phyloP scores from a whole-genome alignment of 331 rosid genomes.

The Malus hybrid region DNA sequence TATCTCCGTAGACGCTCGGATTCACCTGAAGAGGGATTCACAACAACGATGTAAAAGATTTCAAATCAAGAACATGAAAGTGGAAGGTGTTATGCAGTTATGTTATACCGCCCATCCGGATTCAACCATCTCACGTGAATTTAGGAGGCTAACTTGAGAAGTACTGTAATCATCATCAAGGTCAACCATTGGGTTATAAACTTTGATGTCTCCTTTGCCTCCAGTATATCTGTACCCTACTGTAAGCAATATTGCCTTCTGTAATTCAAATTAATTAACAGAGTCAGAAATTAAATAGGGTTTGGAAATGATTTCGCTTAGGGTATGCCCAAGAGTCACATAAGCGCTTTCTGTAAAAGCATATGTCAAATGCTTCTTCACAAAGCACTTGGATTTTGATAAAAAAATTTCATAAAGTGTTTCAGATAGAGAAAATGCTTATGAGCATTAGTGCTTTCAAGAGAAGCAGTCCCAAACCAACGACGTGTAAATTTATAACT shows the following conservation, averaged over 20 bases:
- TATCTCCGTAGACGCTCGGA: conserved; percentile 52
- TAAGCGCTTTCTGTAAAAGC: no score
- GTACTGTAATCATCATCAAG: conserved; percentile 45
- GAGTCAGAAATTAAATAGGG: no score
- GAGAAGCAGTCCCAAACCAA: no score
- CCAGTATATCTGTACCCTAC: conserved; percentile 38
- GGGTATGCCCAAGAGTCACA: no score
- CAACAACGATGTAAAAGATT: no score
- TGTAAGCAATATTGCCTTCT: conserved; percentile 45
- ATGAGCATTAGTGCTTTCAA: no score
- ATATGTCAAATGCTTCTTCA: no score
- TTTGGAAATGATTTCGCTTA: no score
- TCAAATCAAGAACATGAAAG: neutral
- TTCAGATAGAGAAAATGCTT: no score
- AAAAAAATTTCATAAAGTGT: no score
- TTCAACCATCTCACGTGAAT: conserved; percentile 36
- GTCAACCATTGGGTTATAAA: conserved; percentile 39
- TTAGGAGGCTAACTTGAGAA: conserved; percentile 36
- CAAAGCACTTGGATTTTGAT: no score
- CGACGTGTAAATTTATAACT: neutral
- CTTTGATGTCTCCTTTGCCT: conserved; percentile 47
- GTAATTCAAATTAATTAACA: neutral
- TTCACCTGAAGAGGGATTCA: conserved; percentile 29
- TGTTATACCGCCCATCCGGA: conserved; percentile 47
- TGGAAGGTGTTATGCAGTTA: neutral